phyloP scores from a whole-genome alignment of 2,329 filamentous ascomycete species.

The Hyphodiscus sp. region DNA sequence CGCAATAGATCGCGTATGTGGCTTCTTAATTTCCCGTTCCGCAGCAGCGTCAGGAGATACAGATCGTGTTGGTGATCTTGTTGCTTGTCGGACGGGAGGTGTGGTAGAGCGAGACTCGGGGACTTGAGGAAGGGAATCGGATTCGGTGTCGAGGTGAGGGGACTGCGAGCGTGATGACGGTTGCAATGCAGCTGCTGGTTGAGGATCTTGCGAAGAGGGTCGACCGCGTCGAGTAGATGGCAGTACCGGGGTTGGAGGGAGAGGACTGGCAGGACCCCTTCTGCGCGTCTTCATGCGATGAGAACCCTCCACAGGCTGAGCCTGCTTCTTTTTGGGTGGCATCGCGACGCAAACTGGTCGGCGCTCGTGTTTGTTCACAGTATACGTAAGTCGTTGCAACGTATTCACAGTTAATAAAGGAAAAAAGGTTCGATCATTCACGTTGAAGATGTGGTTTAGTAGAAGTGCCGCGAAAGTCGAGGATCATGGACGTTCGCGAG shows the following conservation, averaged over 20 bases:
- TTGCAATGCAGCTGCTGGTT: not conserved
- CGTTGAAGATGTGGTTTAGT: too few relatives aligned
- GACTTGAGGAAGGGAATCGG: not conserved
- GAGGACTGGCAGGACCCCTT: not conserved
- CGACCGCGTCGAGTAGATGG: not conserved
- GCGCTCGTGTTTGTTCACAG: not conserved
- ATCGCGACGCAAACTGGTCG: not conserved
- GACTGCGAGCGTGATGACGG: slow-evolving; percentile 3
- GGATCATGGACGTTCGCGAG: too few relatives aligned
- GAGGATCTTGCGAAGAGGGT: not conserved
- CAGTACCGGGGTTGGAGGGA: not conserved
- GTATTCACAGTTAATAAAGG: not conserved
- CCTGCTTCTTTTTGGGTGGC: not conserved
- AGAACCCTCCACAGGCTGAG: not conserved
- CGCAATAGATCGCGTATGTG: too few relatives aligned
- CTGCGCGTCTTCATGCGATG: not conserved
- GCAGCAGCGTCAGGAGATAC: slow-evolving; percentile 1
- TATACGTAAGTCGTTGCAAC: not conserved
- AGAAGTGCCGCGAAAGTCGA: too few relatives aligned
- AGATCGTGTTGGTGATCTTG: not conserved
- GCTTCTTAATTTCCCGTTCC: too few relatives aligned
- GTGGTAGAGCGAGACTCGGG: slow-evolving; percentile 5
- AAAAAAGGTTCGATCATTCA: not conserved
- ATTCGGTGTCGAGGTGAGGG: slow-evolving; percentile 2
- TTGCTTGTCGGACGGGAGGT: not conserved